Conservation (phyloP, 805 yeast genomes). For the Wickerhamiella azyma region DNA sequence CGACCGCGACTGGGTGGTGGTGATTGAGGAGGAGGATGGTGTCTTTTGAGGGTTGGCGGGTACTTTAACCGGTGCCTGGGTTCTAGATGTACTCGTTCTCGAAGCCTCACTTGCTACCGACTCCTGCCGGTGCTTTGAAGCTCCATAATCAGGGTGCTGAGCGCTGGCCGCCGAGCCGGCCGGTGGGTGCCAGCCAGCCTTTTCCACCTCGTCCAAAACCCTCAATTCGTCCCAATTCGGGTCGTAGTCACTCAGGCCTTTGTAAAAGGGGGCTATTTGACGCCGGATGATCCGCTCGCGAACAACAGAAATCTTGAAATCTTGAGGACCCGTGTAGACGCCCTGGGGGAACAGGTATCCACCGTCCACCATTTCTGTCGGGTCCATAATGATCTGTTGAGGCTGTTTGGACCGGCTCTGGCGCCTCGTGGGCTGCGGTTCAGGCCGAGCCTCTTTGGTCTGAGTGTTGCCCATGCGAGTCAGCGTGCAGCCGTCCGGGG, state of each 20-base stretch:
- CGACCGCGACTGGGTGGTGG: background rate
- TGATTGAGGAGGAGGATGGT: background rate
- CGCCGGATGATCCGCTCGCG: constrained; percentile 54
- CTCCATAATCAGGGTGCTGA: background rate
- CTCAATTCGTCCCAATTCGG: constrained; percentile 59
- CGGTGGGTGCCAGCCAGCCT: constrained; percentile 3
- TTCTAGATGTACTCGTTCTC: too few relatives aligned
- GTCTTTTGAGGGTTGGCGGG: background rate
- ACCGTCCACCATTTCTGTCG: constrained; percentile 70
- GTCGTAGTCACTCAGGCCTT: constrained; percentile 74
- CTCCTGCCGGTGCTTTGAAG: background rate
- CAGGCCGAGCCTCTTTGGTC: constrained; percentile 18
- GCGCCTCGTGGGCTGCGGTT: constrained; percentile 2
- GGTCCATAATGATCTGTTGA: constrained; percentile 20
- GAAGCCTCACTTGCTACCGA: background rate
- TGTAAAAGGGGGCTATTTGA: constrained; percentile 74
- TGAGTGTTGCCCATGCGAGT: constrained; percentile 22
- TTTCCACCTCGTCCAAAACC: constrained; percentile 32
- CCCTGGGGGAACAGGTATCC: constrained; percentile 90
- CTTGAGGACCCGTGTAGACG: constrained; percentile 61
- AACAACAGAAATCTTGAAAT: constrained; percentile 64
- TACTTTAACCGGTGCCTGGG: too few relatives aligned
- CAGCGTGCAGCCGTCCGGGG: background rate
- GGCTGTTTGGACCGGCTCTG: constrained; percentile 9
- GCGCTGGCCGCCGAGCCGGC: background rate